A percentile compares a stretch with the other conserved stretches of the same genome.
Evolutionary conservation across 2,329 filamentous ascomycete genomes (phyloP).

Genomic region (Fusarium sublunatum): DNA sequence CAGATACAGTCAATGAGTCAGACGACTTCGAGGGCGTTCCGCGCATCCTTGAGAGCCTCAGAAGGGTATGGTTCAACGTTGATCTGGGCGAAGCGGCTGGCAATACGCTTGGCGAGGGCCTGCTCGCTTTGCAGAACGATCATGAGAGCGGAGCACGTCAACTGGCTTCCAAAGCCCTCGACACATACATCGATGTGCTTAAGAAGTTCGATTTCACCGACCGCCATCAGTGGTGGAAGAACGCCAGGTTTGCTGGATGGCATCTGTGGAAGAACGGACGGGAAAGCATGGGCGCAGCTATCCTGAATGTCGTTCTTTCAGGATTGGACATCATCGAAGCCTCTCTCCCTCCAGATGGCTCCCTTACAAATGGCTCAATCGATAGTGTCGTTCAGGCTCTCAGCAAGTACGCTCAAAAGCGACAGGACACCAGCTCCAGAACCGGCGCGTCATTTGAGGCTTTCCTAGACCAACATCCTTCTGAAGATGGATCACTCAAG

Average conservation of each 20-base stretch:
- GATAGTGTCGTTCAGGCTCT: conserved; percentile 38
- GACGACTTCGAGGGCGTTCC: conserved; percentile 65
- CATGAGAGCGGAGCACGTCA: conserved; percentile 69
- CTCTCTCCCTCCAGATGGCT: conserved; percentile 35
- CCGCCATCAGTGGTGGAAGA: conserved; percentile 64
- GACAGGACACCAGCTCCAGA: conserved; percentile 43
- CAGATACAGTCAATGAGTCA: conserved; percentile 59
- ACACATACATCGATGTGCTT: conserved; percentile 60
- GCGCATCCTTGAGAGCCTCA: conserved; percentile 66
- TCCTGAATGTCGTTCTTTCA: conserved; percentile 61
- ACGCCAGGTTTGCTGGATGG: conserved; percentile 68
- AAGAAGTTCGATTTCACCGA: conserved; percentile 45
- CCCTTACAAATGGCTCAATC: conserved; percentile 16
- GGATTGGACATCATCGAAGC: conserved; percentile 57
- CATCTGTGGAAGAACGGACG: conserved; percentile 73
- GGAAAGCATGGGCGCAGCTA: conserved; percentile 73
- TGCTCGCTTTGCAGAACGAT: conserved; percentile 64
- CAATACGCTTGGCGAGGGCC: conserved; percentile 56
- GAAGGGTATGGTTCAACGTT: conserved; percentile 69
- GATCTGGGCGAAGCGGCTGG: conserved; percentile 61
- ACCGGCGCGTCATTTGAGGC: conserved; percentile 52
- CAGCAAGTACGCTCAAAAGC: conserved; percentile 29
- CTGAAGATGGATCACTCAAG: conserved; percentile 50
- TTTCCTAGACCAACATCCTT: conserved; percentile 47
- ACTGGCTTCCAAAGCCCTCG: conserved; percentile 65